These are phyloP conservation scores for Termitomyces sp. DNA, from an alignment of 768 basidiomycete species.

Conservation along the genomic window DNA sequence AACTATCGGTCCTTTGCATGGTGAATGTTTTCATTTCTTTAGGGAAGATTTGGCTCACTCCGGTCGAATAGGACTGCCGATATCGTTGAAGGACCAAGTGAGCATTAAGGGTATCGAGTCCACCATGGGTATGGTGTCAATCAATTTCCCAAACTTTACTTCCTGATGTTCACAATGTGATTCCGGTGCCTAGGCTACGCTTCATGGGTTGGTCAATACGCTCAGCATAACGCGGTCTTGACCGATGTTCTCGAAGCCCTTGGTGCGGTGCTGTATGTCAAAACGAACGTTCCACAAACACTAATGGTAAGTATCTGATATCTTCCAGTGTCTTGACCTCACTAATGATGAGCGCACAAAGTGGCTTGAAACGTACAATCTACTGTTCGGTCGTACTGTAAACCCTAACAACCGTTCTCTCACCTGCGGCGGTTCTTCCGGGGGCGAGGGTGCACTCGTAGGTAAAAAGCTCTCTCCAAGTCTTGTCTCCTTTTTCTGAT, in stretches of 20 bases:
- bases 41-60: not conserved
- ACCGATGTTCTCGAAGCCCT: constrained; percentile 59
- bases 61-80: constrained; percentile 41
- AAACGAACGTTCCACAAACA: constrained; percentile 74
- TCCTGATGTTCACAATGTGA: not conserved
- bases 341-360: constrained; percentile 19
- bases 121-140: constrained; percentile 47
- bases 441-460: constrained; percentile 80
- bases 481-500: not conserved
- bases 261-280: constrained; percentile 71
- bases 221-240: constrained; percentile 56
- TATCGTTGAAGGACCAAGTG: constrained; percentile 75
- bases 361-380: constrained; percentile 78
- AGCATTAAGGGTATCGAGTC: constrained; percentile 66
- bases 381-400: constrained; percentile 71
- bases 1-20: constrained; percentile 69
- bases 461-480: constrained; percentile 28
- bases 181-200: constrained; percentile 51
- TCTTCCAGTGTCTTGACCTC: not conserved
- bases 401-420: constrained; percentile 76
- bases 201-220: constrained; percentile 63
- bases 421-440: constrained; percentile 77
- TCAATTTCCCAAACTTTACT: not conserved
- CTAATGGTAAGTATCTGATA: constrained; percentile 50
- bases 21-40: constrained; percentile 22